These are phyloP conservation scores for Betula pendula DNA, from an alignment of 306 rosid species.

Conservation along the genomic window DNA sequence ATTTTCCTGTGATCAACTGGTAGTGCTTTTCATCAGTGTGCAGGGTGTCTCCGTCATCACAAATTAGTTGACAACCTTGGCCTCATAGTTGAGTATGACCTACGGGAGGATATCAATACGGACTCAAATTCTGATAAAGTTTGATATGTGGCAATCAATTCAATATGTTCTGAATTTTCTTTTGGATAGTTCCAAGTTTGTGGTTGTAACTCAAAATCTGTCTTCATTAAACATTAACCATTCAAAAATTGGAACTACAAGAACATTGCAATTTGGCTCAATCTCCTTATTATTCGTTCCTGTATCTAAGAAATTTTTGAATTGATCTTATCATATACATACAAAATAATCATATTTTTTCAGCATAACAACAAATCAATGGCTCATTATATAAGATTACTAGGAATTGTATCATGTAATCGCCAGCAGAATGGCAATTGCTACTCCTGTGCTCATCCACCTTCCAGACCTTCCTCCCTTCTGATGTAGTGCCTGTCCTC, in stretches of 20 bases:
- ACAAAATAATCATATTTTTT: constrained; percentile 26
- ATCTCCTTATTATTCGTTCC: constrained; percentile 36
- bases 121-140: constrained; percentile 50
- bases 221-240: constrained; percentile 31
- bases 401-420: constrained; percentile 47
- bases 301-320: constrained; percentile 8
- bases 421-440: constrained; percentile 51
- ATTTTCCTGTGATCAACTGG: constrained; percentile 30
- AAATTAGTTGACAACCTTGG: constrained; percentile 83
- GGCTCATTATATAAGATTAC: constrained; percentile 20
- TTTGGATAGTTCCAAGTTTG: constrained; percentile 16
- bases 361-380: constrained; percentile 32
- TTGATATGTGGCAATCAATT: constrained; percentile 30
- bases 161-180: neutral
- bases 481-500: constrained; percentile 48
- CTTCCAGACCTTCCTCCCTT: constrained; percentile 40
- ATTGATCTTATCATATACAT: constrained; percentile 22
- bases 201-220: constrained; percentile 33
- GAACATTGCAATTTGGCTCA: neutral
- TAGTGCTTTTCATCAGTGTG: constrained; percentile 57
- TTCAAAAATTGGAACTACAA: constrained; percentile 12
- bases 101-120: constrained; percentile 47
- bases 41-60: constrained; percentile 79
- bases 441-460: constrained; percentile 50
- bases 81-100: constrained; percentile 69